These are phyloP conservation scores for Suillus decipiens DNA, from an alignment of 768 basidiomycete genomes.

Conservation along the genomic window DNA sequence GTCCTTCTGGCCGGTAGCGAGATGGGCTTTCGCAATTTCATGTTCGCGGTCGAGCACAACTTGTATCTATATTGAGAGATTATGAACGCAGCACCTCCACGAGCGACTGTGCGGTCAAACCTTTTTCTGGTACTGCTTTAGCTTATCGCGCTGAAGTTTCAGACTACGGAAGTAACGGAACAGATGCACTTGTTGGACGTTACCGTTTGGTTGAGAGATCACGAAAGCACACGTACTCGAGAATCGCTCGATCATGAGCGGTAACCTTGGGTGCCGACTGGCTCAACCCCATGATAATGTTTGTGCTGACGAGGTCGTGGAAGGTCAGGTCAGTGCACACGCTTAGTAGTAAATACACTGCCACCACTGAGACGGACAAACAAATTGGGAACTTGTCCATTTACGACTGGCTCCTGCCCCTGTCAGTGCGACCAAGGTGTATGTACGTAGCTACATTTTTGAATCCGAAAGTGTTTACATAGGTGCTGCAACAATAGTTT, in stretches of 20 bases:
- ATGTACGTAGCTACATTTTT: too few relatives aligned
- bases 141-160: conserved; percentile 94
- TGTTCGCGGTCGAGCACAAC: conserved; percentile 83
- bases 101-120: conserved; percentile 40
- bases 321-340: too few relatives aligned
- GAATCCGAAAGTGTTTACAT: too few relatives aligned
- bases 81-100: neutral
- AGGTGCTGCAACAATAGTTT: too few relatives aligned
- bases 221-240: conserved; percentile 69
- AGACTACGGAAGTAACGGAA: conserved; percentile 51
- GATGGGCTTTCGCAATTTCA: conserved; percentile 82
- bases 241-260: conserved; percentile 88
- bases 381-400: too few relatives aligned
- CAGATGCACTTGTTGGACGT: conserved; percentile 18
- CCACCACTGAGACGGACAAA: neutral
- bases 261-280: conserved; percentile 89
- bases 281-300: conserved; percentile 57
- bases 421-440: too few relatives aligned
- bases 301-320: neutral
- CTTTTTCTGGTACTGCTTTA: conserved; percentile 94
- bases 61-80: conserved; percentile 64
- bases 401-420: too few relatives aligned
- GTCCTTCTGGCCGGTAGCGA: conserved; percentile 81
- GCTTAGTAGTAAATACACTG: neutral
- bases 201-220: conserved; percentile 18